Conservation (phyloP, 345 rosid species). For the Mangifera indica region DNA sequence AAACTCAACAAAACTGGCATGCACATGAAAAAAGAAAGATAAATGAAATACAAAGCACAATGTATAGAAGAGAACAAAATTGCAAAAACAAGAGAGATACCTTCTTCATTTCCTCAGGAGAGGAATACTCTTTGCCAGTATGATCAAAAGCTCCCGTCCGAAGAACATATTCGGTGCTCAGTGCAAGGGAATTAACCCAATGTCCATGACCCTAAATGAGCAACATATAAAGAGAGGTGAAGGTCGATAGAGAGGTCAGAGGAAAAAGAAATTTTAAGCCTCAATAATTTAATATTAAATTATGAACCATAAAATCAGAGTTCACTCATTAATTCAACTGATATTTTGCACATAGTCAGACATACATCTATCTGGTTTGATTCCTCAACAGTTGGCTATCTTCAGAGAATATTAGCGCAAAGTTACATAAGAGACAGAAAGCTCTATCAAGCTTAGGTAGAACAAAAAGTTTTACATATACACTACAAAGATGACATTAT, state of each 20-base stretch:
- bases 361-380: background rate
- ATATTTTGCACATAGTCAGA: background rate
- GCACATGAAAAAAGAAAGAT: background rate
- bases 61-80: background rate
- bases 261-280: background rate
- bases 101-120: slow-evolving; percentile 81
- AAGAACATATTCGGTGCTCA: slow-evolving; percentile 92
- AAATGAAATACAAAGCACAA: slow-evolving; percentile 16
- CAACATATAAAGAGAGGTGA: slow-evolving; percentile 2
- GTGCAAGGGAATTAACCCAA: slow-evolving; percentile 96
- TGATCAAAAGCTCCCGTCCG: slow-evolving; percentile 97
- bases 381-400: background rate
- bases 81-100: slow-evolving; percentile 27
- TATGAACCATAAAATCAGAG: background rate
- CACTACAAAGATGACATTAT: background rate
- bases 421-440: background rate
- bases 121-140: slow-evolving; percentile 70
- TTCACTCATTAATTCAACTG: background rate
- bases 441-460: background rate
- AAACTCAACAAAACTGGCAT: too few relatives aligned
- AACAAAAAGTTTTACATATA: background rate
- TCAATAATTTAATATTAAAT: background rate
- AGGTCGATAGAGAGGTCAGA: slow-evolving; percentile 1
- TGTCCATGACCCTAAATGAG: slow-evolving; percentile 86
- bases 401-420: background rate